Evolutionary conservation across 371 early-diverging fungal species (phyloP).

Genomic region (Coemansia sp.): DNA sequence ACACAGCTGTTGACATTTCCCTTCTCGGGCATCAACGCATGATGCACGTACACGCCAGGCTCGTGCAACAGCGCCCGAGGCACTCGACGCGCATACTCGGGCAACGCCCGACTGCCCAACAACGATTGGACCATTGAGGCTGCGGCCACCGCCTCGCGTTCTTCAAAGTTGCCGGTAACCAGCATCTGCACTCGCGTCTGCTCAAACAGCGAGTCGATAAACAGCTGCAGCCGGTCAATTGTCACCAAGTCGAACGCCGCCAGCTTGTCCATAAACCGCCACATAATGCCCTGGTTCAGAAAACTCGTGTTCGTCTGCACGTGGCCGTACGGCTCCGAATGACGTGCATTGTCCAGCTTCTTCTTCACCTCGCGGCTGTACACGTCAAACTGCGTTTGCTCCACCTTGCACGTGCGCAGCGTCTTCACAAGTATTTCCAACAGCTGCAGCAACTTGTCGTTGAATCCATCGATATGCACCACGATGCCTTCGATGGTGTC

Average conservation of each 20-base stretch:
- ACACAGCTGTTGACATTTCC: conserved; percentile 83
- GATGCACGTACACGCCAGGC: conserved; percentile 60
- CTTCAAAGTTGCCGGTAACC: conserved; percentile 78
- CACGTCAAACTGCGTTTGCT: conserved; percentile 69
- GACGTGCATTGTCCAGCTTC: conserved; percentile 30
- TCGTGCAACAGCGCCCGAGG: conserved; percentile 65
- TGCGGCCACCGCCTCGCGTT: conserved; percentile 65
- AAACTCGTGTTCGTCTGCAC: conserved; percentile 75
- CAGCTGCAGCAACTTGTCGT: conserved; percentile 76
- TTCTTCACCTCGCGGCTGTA: conserved; percentile 64
- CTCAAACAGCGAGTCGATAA: conserved; percentile 68
- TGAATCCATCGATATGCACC: conserved; percentile 76
- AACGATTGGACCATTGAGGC: conserved; percentile 56
- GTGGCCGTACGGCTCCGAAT: conserved; percentile 56
- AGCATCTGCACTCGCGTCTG: conserved; percentile 75
- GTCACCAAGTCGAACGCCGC: conserved; percentile 63
- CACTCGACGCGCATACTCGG: conserved; percentile 61
- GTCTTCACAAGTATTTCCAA: conserved; percentile 69
- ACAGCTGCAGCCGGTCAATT: conserved; percentile 69
- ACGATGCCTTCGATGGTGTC: conserved; percentile 67
- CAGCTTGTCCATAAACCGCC: conserved; percentile 81
- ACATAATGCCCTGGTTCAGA: conserved; percentile 75
- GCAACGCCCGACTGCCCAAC: conserved; percentile 63
- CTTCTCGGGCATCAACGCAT: conserved; percentile 67
- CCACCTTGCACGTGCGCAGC: conserved; percentile 65